Base-by-base conservation (phyloP, 371 early-diverging fungal species). In the Mucor ambiguus region DNA sequence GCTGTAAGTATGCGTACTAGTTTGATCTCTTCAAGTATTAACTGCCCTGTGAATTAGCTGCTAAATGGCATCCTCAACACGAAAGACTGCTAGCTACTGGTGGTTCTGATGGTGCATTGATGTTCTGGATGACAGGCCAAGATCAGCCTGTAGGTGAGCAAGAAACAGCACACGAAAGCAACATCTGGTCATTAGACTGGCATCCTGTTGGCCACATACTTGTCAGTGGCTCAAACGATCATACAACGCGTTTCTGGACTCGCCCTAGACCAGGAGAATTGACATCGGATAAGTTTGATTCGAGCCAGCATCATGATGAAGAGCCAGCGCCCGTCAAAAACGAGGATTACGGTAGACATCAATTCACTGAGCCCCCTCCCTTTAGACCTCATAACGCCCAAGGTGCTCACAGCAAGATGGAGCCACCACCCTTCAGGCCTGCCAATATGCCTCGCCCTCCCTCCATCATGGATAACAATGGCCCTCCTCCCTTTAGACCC, bases 191-290 rank as follows among this genome's bases (percentile, higher is more conserved):
- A 6, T 78, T 99, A 43, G 99, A 98, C 71, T 99, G 96, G 95
- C 99, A 99, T 81, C 99, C 99, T 8, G 81, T 96, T 20, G 99
- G 99, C 0, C 99, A 99, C 78, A 87, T 98, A 10, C 82, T 99
- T 11, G 98, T 95, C 0, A 93, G 96, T 0, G 99, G 99, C 22
- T 96, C 96, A 16, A 98, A 99, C 65, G 99, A 99, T 79, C 94
- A 97, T 69, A 91, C 96, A 0, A 96, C 98, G 0, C 90, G 96
- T n/a, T 99, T 99, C 77, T 99, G 99, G 99, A 93, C 96, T 22
- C 83, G 99, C 33, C 92, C 93, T 29, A 86, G 99, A 37, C 99
- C 98, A 4, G 98, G 96, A 43, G 98, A 98, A 56, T 72, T 80
- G 24, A 77, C 76, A 41, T 73, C 76, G 44, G 87, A 86, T 61